phyloP scores from a whole-genome alignment of 495 filamentous ascomycete genomes.

The Aspergillus heteromorphus region DNA sequence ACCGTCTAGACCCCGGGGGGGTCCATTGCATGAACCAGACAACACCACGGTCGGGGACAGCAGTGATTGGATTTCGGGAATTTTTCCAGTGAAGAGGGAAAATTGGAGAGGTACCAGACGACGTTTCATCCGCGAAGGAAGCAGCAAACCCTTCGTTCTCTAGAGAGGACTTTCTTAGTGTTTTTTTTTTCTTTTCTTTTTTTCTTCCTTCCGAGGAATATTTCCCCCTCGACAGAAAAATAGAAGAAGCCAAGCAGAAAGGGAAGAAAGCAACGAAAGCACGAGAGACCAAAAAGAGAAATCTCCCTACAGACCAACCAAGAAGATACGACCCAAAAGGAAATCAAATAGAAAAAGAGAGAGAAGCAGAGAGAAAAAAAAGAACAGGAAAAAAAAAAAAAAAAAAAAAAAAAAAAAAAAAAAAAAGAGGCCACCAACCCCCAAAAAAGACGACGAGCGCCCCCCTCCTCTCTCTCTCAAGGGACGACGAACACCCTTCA shows the following conservation, averaged over 20 bases:
- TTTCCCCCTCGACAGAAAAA: not conserved
- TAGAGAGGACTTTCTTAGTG: not conserved
- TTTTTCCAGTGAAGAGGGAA: not conserved
- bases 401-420: slow-evolving; percentile 4
- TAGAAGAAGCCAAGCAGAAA: not conserved
- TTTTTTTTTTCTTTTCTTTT: too few relatives aligned
- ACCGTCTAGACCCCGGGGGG: slow-evolving; percentile 1
- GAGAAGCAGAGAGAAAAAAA: not conserved
- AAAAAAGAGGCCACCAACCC: not conserved
- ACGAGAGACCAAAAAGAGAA: too few relatives aligned
- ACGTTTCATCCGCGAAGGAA: not conserved
- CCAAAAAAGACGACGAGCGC: not conserved
- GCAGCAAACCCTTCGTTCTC: not conserved
- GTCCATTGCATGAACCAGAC: slow-evolving; percentile 5
- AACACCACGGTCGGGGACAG: slow-evolving; percentile 2
- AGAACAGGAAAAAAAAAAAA: slow-evolving; percentile 2
- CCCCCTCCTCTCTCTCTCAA: too few relatives aligned
- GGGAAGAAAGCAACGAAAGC: too few relatives aligned
- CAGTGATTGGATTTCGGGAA: not conserved
- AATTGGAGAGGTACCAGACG: slow-evolving; percentile 1
- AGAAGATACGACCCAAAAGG: too few relatives aligned
- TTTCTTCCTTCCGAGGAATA: too few relatives aligned
- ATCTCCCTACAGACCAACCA: too few relatives aligned
- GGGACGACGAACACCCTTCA: not conserved
- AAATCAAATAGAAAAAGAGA: too few relatives aligned